Conservation (phyloP, 2,329 filamentous ascomycete genomes). For the Fusarium nurragi region DNA sequence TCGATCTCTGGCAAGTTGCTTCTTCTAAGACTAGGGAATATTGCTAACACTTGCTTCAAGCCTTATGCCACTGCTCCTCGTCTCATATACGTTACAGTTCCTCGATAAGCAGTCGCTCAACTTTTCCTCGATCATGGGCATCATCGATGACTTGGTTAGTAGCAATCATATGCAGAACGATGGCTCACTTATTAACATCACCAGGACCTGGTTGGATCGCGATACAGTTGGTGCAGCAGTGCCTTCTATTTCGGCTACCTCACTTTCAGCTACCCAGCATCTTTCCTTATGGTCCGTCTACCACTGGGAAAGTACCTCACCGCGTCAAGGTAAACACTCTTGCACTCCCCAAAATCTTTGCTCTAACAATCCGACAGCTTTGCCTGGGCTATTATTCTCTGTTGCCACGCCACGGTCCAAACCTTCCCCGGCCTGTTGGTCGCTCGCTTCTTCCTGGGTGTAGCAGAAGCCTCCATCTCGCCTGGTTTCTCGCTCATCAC, state of each 20-base stretch:
- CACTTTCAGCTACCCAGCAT: conserved; percentile 38
- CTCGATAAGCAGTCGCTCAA: conserved; percentile 41
- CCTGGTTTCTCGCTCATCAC: conserved; percentile 38
- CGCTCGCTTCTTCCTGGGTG: conserved; percentile 36
- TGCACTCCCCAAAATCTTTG: accelerated
- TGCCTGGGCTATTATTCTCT: conserved; percentile 28
- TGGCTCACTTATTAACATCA: not conserved
- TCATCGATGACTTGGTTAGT: conserved; percentile 34
- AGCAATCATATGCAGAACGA: accelerated
- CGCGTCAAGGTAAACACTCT: conserved; percentile 13
- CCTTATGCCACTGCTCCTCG: conserved; percentile 33
- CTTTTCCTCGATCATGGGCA: conserved; percentile 40
- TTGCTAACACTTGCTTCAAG: not conserved
- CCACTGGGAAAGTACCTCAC: conserved; percentile 35
- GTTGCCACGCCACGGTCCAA: conserved; percentile 35
- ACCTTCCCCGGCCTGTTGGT: conserved; percentile 28
- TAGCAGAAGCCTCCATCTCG: conserved; percentile 39
- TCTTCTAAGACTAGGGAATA: accelerated
- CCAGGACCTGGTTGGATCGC: conserved; percentile 24
- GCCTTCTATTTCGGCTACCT: conserved; percentile 40
- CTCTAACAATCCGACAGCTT: conserved; percentile 9
- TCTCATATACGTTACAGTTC: conserved; percentile 40
- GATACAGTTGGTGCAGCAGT: conserved; percentile 39
- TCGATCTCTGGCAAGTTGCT: conserved; percentile 24
- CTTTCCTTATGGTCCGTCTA: conserved; percentile 36